Evolutionary conservation across 2,329 filamentous ascomycete species (phyloP).

Genomic region (Fusarium anguioides): DNA sequence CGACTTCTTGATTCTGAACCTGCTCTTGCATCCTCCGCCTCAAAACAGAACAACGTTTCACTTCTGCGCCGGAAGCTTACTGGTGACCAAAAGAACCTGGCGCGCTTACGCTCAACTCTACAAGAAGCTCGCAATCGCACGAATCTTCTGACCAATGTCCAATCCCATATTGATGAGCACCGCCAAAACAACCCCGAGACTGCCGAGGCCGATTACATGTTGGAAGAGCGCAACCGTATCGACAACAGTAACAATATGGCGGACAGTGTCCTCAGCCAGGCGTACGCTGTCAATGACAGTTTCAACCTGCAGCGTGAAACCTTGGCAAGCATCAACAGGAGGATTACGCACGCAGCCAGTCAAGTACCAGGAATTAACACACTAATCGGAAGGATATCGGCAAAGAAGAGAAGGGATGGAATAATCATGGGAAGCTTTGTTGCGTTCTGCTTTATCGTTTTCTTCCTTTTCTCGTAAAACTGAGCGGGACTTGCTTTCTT

Average conservation of each 20-base stretch:
- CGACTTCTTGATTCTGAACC: conserved; percentile 95
- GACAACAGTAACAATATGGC: conserved; percentile 91
- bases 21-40: conserved; percentile 83
- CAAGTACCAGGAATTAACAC: conserved; percentile 94
- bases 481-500: conserved; percentile 23
- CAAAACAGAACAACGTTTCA: conserved; percentile 96
- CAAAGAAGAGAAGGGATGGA: conserved; percentile 93
- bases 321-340: conserved; percentile 85
- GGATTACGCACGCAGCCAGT: conserved; percentile 89
- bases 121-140: conserved; percentile 83
- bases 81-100: conserved; percentile 86
- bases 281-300: conserved; percentile 94
- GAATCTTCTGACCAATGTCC: conserved; percentile 90
- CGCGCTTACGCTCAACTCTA: conserved; percentile 78
- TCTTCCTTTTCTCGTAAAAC: conserved; percentile 78
- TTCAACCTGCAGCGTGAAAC: conserved; percentile 90
- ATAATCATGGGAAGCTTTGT: conserved; percentile 94
- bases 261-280: conserved; percentile 91
- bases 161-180: conserved; percentile 91
- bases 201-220: conserved; percentile 96
- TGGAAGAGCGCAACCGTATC: conserved; percentile 85
- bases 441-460: conserved; percentile 86
- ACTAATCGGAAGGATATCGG: conserved; percentile 90
- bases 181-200: conserved; percentile 82
- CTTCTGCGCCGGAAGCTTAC: conserved; percentile 90